These are phyloP conservation scores for Metarhizium robertsii DNA, from an alignment of 2,329 filamentous ascomycete genomes.

Conservation along the genomic window DNA sequence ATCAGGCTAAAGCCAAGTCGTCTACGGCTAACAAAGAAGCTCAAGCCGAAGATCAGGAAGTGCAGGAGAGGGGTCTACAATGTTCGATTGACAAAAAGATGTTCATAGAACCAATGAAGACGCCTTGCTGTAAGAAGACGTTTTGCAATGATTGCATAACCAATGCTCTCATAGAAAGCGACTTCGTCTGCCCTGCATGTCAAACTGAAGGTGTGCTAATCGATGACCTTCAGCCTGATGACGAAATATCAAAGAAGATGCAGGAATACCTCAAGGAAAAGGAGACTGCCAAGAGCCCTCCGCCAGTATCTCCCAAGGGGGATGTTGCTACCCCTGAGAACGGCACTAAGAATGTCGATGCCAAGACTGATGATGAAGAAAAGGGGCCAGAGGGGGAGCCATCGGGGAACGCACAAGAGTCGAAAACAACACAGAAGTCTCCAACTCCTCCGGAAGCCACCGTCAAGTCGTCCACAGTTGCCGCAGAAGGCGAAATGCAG, in stretches of 20 bases:
- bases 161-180: constrained; percentile 95
- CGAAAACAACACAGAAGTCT: constrained; percentile 26
- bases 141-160: constrained; percentile 99
- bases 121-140: constrained; percentile 94
- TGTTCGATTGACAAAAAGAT: constrained; percentile 96
- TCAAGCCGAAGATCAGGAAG: constrained; percentile 70
- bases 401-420: constrained; percentile 10
- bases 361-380: constrained; percentile 26
- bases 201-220: constrained; percentile 84
- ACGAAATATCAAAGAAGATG: constrained; percentile 68
- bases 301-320: constrained; percentile 20
- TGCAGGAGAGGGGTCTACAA: constrained; percentile 80
- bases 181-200: constrained; percentile 92
- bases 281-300: constrained; percentile 36
- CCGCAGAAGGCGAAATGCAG: constrained; percentile 16
- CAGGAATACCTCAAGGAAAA: constrained; percentile 60
- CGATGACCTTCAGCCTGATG: constrained; percentile 80
- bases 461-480: constrained; percentile 19
- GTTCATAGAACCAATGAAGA: constrained; percentile 98
- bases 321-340: constrained; percentile 33
- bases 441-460: constrained; percentile 14
- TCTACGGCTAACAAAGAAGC: constrained; percentile 73
- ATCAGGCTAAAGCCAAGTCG: constrained; percentile 88
- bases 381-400: constrained; percentile 10
- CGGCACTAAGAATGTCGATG: constrained; percentile 20